A percentile compares a stretch with the other conserved stretches of the same genome.
These are phyloP conservation scores for Akanthomyces muscarius DNA, from an alignment of 2,329 filamentous ascomycete genomes.

Conservation along the genomic window DNA sequence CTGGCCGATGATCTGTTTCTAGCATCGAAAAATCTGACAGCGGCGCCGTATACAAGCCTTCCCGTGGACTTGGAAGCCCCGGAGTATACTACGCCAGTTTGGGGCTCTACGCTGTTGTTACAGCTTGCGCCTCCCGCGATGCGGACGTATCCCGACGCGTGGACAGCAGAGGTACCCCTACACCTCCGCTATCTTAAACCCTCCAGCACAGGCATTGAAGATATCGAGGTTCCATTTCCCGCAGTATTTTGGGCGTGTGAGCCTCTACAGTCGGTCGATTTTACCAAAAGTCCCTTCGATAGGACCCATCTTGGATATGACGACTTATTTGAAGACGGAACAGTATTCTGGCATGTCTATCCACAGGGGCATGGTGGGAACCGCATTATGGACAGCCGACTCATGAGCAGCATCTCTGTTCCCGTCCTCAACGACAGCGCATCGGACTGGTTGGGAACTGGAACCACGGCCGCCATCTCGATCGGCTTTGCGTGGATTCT, in stretches of 20 bases:
- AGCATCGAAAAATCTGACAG: constrained; percentile 70
- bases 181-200: constrained; percentile 81
- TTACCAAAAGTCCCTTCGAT: constrained; percentile 80
- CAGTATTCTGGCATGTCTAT: constrained; percentile 76
- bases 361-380: constrained; percentile 38
- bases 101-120: constrained; percentile 77
- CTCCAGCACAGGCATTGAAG: constrained; percentile 47
- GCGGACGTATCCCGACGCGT: constrained; percentile 38
- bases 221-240: constrained; percentile 69
- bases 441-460: constrained; percentile 44
- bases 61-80: constrained; percentile 90
- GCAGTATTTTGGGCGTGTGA: constrained; percentile 87
- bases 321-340: constrained; percentile 67
- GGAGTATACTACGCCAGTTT: constrained; percentile 68
- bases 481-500: constrained; percentile 68
- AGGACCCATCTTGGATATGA: constrained; percentile 82
- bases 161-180: constrained; percentile 70
- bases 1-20: constrained; percentile 73
- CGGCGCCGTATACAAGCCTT: constrained; percentile 63
- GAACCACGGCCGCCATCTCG: constrained; percentile 56
- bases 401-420: constrained; percentile 56
- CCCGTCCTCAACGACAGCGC: constrained; percentile 60
- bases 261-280: constrained; percentile 61
- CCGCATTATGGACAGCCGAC: constrained; percentile 23
- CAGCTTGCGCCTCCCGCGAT: constrained; percentile 59